phyloP scores from a whole-genome alignment of 2,329 filamentous ascomycete genomes.

The Fusarium redolens region DNA sequence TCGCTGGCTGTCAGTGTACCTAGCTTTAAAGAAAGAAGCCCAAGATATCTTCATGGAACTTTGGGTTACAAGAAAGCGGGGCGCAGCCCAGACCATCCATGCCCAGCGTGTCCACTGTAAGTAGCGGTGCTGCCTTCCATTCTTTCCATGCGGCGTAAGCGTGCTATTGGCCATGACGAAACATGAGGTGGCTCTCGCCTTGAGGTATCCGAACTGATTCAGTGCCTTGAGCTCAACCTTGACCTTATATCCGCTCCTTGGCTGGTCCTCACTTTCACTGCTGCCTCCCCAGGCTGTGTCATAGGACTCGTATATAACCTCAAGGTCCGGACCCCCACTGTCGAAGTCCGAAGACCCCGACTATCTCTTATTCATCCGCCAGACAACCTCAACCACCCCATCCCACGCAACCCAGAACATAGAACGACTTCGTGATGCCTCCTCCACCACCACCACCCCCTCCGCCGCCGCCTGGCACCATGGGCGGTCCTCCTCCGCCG shows the following conservation, averaged over 20 bases:
- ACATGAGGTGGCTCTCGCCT: conserved; percentile 35
- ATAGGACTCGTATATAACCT: conserved; percentile 8
- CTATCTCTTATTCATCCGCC: conserved; percentile 21
- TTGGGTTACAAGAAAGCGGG: conserved; percentile 36
- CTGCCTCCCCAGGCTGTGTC: not conserved
- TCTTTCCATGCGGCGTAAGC: conserved; percentile 42
- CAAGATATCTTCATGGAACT: conserved; percentile 7
- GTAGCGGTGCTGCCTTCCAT: conserved; percentile 39
- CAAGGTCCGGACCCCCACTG: conserved; percentile 15
- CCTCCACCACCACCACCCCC: conserved; percentile 74
- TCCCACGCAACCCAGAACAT: conserved; percentile 6
- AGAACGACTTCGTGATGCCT: conserved; percentile 47
- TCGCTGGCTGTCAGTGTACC: not conserved
- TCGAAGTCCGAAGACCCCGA: conserved; percentile 26
- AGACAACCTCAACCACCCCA: conserved; percentile 27
- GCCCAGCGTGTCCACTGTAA: conserved; percentile 33
- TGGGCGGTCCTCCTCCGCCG: not conserved
- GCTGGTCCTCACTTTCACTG: not conserved
- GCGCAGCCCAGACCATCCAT: conserved; percentile 7
- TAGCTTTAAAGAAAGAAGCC: not conserved
- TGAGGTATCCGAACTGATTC: conserved; percentile 29
- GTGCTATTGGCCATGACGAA: conserved; percentile 44
- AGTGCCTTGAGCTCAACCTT: conserved; percentile 22
- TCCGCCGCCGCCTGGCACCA: conserved; percentile 1
- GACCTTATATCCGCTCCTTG: conserved; percentile 11